Base-by-base conservation (phyloP, 2,329 filamentous ascomycete genomes). In the Colletotrichum ledebouriae region DNA sequence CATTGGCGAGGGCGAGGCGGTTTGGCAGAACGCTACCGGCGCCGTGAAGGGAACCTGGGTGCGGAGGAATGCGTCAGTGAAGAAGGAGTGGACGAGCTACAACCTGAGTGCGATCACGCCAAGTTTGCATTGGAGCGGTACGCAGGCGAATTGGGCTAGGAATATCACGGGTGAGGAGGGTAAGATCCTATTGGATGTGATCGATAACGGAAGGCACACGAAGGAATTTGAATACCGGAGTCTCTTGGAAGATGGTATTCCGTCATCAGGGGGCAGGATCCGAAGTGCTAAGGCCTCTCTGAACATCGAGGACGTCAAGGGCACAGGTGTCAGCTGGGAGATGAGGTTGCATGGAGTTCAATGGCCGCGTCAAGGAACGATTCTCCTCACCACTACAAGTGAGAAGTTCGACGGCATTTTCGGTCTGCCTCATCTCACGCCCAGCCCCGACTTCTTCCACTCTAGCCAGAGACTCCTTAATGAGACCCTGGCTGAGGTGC, bases 361-460 rank as follows among this genome's bases (percentile, higher is more conserved):
- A 81, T 97, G 94, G 84, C 90, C 92, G 42, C 86, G 87, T n/a
- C 88, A 92, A 70, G 96, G 96, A 2, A 87, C 89, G 13, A 88
- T 96, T 57, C 82, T 98, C 41, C 82, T 98, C 76, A 93, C 92
- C 2, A 98, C 95, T 0, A 95, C 94, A 55, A 98, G 94, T 78
- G 92, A 97, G 76, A 98, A 97, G 82, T 96, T 96, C 75, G 89
- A 91, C n/a, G 94, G 96, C 49, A 90, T 98, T 63, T 97, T 97
- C 77, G 92, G 90, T 2, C 82, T 98, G 53, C 94, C 96, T 29
- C 94, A 98, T 78, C 86, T 99, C 59, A 85, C 92, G 0, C 86
- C 93, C 0, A 78, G 82, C 20, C 76, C 81, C 3, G 82, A 87
- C 56, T 89, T 86, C 75, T 89, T 88, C 76, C 77, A 81, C 75